These are phyloP conservation scores for Citrullus mucosospermus DNA, from an alignment of 306 rosid genomes.

Conservation along the genomic window DNA sequence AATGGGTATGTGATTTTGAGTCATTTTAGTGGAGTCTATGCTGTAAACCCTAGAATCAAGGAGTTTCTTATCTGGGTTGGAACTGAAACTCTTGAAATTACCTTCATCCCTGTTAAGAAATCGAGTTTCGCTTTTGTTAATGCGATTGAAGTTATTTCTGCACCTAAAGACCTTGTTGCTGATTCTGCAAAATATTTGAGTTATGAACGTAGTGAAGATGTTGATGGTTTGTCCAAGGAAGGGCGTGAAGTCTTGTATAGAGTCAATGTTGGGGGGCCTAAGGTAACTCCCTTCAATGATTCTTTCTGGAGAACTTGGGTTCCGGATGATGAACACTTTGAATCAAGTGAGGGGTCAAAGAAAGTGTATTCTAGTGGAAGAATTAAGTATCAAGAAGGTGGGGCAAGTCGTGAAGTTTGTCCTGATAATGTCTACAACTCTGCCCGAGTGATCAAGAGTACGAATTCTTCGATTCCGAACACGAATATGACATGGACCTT, in stretches of 20 bases:
- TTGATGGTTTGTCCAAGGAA: constrained; percentile 40
- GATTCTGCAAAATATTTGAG: constrained; percentile 37
- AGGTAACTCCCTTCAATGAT: constrained; percentile 89
- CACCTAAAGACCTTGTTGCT: constrained; percentile 73
- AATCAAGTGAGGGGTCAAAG: constrained; percentile 31
- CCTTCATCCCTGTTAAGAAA: constrained; percentile 39
- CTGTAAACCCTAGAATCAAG: constrained; percentile 22
- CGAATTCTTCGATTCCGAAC: constrained; percentile 40
- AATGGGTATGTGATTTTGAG: constrained; percentile 38
- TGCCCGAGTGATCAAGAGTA: constrained; percentile 60
- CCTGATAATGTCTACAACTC: constrained; percentile 82
- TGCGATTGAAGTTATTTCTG: constrained; percentile 89
- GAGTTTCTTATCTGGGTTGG: constrained; percentile 55
- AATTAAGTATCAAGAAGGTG: constrained; percentile 51
- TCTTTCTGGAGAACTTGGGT: constrained; percentile 88
- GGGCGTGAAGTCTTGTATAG: constrained; percentile 63
- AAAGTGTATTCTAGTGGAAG: constrained; percentile 57
- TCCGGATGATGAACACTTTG: constrained; percentile 51
- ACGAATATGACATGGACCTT: constrained; percentile 76
- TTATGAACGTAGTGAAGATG: constrained; percentile 10
- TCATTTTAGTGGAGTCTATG: constrained; percentile 15
- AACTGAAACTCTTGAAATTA: constrained; percentile 33
- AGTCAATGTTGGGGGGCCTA: constrained; percentile 73
- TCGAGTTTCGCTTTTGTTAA: constrained; percentile 61
- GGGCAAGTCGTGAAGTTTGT: constrained; percentile 78